These are phyloP conservation scores for Chloromonas sp. DNA, from an alignment of 163 green algal species.

Conservation along the genomic window DNA sequence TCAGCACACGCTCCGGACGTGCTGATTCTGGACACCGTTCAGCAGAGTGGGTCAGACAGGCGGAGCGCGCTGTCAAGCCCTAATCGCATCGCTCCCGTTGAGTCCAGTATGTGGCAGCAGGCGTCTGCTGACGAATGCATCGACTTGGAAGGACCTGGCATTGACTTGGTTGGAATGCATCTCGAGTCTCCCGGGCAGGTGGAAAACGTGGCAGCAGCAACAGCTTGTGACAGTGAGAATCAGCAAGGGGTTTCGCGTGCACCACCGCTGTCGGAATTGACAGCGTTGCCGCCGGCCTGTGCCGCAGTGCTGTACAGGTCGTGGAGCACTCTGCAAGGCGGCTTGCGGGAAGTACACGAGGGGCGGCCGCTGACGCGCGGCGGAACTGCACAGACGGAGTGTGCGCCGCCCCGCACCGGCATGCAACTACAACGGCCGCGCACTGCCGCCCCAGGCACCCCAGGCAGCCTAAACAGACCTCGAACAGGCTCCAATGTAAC, in stretches of 20 bases:
- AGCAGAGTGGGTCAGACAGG: too few species aligned
- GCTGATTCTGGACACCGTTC: too few species aligned
- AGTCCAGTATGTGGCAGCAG: background rate
- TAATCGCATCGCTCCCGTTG: background rate
- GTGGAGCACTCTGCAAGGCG: background rate
- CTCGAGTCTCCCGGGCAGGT: background rate
- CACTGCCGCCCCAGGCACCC: too few species aligned
- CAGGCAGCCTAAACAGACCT: too few species aligned
- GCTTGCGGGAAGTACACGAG: background rate
- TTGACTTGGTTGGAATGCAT: background rate
- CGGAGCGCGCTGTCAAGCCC: background rate
- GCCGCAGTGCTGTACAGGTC: background rate
- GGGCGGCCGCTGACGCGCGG: background rate
- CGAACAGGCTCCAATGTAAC: too few species aligned
- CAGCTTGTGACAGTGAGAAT: background rate
- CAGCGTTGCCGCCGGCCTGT: background rate
- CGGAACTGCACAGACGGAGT: background rate
- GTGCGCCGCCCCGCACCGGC: too few species aligned
- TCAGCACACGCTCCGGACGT: too few species aligned
- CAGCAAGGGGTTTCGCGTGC: background rate
- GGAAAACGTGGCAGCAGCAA: background rate
- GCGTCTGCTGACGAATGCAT: background rate
- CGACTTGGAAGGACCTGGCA: background rate
- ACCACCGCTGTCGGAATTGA: background rate
- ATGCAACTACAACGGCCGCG: too few species aligned